Evolutionary conservation across 2,329 filamentous ascomycete species (phyloP), one percentile per base, ranked within the genome.

Genomic region (Fusarium humuli): DNA sequence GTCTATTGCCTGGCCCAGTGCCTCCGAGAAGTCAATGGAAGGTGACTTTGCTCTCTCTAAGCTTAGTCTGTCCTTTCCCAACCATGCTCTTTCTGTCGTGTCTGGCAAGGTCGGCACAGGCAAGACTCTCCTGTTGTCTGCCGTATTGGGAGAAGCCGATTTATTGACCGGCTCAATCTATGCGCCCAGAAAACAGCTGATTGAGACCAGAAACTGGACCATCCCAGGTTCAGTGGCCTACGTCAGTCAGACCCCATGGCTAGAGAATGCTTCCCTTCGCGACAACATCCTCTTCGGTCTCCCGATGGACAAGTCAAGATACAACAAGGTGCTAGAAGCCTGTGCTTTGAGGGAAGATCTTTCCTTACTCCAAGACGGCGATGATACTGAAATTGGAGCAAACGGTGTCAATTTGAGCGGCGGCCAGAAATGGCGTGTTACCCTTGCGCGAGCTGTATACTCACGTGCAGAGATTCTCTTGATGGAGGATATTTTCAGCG

Each of bases 391-490:
- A 72, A 92, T 96, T 55, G 93, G 93, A 10, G 91, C 92, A 2
- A 94, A 94, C 65, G 93, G 93, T 7, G 92, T 95, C 73, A 94
- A 94, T 72, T 81, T 96, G 11, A 93, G 91, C 68, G 93, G 93
- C 67, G 93, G 93, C 0, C 93, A 97, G 78, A 89, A 92, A 75
- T 94, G 92, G 91, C 87, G 93, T 50, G 85, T 95, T 27, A 92
- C 91, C 0, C 89, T 96, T 67, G 93, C 93, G 1, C 84, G 93
- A 40, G 92, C 92, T 1, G 83, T 95, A 8, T 95, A 95, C 77
- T 94, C 92, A 2, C 85, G 91, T 10, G 92, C 91, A 2, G 90
- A 91, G 0, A 90, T 94, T 64, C 81, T 96, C 5, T 81, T 96
- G 18, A 83, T 95, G 71, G 93, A 96, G 77, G 93, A 96, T 74